Conservation (phyloP, 75 land plant species). For the Sequoia sempervirens region DNA sequence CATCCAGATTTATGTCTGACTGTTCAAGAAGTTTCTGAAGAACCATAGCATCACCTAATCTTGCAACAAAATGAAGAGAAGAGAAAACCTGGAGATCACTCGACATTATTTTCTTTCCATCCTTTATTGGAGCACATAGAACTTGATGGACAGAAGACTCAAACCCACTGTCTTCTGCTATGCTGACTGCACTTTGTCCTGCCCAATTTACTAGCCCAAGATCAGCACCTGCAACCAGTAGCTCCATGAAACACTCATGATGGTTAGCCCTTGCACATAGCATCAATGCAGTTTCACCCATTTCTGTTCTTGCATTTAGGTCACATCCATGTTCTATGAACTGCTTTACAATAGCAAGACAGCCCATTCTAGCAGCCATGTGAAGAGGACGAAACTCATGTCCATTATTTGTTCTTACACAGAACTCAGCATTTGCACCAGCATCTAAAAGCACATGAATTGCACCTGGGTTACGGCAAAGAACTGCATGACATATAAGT, state of each 20-base stretch:
- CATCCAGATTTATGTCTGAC: slow-evolving; percentile 20
- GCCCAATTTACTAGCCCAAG: slow-evolving; percentile 23
- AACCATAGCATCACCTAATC: slow-evolving; percentile 19
- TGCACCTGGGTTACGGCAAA: slow-evolving; percentile 41
- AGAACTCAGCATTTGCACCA: slow-evolving; percentile 43
- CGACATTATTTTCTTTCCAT: slow-evolving; percentile 26
- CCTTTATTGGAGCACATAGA: slow-evolving; percentile 20
- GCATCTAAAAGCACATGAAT: slow-evolving; percentile 27
- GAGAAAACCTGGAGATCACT: slow-evolving; percentile 32
- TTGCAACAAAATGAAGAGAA: slow-evolving; percentile 35
- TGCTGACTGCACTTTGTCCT: slow-evolving; percentile 30
- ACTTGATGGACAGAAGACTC: slow-evolving; percentile 17
- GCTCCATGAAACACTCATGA: slow-evolving; percentile 37
- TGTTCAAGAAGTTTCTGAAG: slow-evolving; percentile 31
- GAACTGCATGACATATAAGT: slow-evolving; percentile 45
- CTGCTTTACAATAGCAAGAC: slow-evolving; percentile 17
- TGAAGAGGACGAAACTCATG: slow-evolving; percentile 38
- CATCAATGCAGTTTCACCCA: slow-evolving; percentile 49
- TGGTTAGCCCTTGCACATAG: slow-evolving; percentile 27
- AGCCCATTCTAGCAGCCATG: slow-evolving; percentile 39
- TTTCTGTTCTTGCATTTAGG: slow-evolving; percentile 26
- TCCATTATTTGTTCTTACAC: slow-evolving; percentile 28
- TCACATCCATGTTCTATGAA: slow-evolving; percentile 29
- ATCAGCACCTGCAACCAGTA: slow-evolving; percentile 46
- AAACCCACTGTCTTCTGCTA: slow-evolving; percentile 26